Evolutionary conservation across 73 alveolate species (phyloP).

Genomic region (Symbiodinium natans): DNA sequence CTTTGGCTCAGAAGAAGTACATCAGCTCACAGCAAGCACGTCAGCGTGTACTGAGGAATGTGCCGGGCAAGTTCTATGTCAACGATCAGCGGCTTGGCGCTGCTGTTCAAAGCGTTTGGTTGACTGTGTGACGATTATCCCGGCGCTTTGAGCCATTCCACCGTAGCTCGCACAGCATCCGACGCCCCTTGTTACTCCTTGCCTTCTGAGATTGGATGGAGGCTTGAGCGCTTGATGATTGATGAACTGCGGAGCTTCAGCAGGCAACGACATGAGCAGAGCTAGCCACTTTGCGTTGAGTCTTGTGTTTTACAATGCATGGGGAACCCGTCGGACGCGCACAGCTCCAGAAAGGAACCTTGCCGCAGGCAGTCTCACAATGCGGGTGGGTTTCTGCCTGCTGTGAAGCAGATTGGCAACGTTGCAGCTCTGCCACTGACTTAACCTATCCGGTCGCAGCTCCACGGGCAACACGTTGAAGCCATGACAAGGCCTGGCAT

Average conservation of each 20-base stretch:
- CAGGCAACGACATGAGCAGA: slow-evolving; percentile 11
- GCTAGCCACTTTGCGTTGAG: neutral
- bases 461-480: neutral
- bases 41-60: slow-evolving; percentile 51
- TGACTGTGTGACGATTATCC: too few relatives aligned
- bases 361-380: slow-evolving; percentile 49
- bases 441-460: neutral
- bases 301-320: neutral
- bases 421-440: slow-evolving; percentile 43
- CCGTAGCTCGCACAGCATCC: too few relatives aligned
- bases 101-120: too few relatives aligned
- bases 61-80: slow-evolving; percentile 89
- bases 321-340: too few relatives aligned
- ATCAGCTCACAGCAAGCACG: neutral
- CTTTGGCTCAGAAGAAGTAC: too few relatives aligned
- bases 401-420: slow-evolving; percentile 92
- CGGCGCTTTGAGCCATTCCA: too few relatives aligned
- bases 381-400: slow-evolving; percentile 90
- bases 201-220: neutral
- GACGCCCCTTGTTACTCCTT: neutral
- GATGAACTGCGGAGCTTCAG: slow-evolving; percentile 83
- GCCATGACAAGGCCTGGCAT: slow-evolving; percentile 57
- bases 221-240: slow-evolving; percentile 84
- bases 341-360: too few relatives aligned
- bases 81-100: slow-evolving; percentile 37